phyloP scores from a whole-genome alignment of 225 moss, liverwort and hornwort genomes.

The Pseudisothecium myosuroides region DNA sequence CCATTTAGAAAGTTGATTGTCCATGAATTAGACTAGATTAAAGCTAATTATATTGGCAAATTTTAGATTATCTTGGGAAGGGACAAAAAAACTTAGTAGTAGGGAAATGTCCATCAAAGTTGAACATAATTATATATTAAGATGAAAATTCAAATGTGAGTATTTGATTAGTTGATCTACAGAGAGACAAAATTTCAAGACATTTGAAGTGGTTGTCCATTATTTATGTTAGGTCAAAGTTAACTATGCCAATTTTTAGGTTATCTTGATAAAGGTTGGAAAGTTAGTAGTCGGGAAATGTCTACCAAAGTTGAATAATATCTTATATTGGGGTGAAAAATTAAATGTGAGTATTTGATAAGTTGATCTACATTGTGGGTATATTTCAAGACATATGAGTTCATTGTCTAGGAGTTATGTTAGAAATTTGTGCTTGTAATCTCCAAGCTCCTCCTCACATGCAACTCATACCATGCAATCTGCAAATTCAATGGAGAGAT shows the following conservation, averaged over 20 bases:
- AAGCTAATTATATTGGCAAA: fast-evolving
- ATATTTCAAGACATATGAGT: background rate
- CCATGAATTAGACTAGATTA: background rate
- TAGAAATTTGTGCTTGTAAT: background rate
- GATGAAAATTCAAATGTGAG: background rate
- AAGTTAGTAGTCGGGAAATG: fast-evolving
- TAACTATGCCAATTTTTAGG: background rate
- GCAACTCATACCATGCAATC: fast-evolving
- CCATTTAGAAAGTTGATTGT: background rate
- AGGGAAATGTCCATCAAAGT: background rate
- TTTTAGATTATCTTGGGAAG: background rate
- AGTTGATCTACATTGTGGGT: background rate
- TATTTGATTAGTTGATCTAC: background rate
- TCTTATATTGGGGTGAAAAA: fast-evolving
- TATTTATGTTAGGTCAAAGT: background rate
- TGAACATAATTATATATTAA: background rate
- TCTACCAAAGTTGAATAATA: fast-evolving
- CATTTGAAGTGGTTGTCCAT: background rate
- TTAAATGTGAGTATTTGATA: no score
- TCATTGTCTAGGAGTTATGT: fast-evolving
- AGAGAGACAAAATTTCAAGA: background rate
- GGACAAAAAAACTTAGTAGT: background rate
- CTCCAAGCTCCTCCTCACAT: fast-evolving
- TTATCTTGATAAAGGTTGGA: background rate
- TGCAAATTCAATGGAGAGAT: background rate